phyloP scores from a whole-genome alignment of 768 basidiomycete species.

The Austroboletus eburneus region DNA sequence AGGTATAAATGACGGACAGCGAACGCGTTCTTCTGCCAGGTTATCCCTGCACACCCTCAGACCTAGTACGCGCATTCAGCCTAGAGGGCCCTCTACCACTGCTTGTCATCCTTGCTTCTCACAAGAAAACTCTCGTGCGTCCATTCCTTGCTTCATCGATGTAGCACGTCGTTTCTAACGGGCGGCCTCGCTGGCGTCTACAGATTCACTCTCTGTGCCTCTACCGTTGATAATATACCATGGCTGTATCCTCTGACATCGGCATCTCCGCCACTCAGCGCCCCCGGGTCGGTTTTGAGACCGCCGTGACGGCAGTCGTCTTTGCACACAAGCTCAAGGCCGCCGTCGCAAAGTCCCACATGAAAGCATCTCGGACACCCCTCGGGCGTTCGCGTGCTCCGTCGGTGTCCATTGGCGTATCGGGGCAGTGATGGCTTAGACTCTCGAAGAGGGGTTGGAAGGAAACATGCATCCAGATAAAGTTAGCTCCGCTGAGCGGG shows the following conservation, averaged over 20 bases:
- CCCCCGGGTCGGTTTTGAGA: constrained; percentile 20
- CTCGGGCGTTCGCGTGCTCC: constrained; percentile 5
- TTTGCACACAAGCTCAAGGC: constrained; percentile 22
- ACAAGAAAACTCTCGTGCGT: too few relatives aligned
- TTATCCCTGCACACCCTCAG: neutral
- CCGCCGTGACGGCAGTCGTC: constrained; percentile 19
- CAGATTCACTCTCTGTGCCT: neutral
- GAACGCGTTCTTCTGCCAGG: neutral
- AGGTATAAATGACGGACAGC: constrained; percentile 15
- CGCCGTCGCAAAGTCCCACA: constrained; percentile 11
- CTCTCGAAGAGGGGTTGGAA: neutral
- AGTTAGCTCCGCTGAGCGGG: neutral
- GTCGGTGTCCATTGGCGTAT: constrained; percentile 1
- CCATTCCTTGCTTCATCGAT: too few relatives aligned
- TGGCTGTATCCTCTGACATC: too few relatives aligned
- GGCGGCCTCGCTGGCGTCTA: neutral
- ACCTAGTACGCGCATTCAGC: neutral
- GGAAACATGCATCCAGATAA: neutral
- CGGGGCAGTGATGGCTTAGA: neutral
- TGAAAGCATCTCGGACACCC: neutral
- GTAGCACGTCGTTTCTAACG: constrained; percentile 2
- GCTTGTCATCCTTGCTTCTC: neutral
- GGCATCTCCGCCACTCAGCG: neutral
- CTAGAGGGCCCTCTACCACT: neutral
- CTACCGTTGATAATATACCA: neutral